Evolutionary conservation across 2,329 filamentous ascomycete species (phyloP).

Genomic region (Coniochaeta hoffmannii): DNA sequence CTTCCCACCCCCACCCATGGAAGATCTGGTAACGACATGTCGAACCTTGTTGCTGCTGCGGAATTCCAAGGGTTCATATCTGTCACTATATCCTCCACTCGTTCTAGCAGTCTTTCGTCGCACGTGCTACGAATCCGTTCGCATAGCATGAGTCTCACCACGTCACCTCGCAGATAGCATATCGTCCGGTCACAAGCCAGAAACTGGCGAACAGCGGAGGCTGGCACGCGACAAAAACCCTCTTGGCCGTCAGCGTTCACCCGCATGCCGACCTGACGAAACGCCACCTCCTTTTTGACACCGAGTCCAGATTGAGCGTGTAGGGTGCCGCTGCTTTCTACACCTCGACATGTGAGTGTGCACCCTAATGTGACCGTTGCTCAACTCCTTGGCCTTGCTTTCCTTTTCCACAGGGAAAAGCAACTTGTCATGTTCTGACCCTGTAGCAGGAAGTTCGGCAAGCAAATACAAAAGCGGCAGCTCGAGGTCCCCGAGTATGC

Average conservation of each 20-base stretch:
- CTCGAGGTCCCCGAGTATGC: constrained; percentile 99
- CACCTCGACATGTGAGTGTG: neutral
- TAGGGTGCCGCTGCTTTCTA: neutral
- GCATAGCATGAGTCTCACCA: neutral
- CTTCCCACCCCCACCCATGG: no score
- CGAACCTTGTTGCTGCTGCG: no score
- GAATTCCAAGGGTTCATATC: neutral
- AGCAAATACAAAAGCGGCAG: constrained; percentile 98
- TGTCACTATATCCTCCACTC: neutral
- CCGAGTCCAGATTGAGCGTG: neutral
- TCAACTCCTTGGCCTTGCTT: neutral
- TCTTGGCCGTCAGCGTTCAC: neutral
- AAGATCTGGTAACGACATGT: no score
- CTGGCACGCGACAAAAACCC: neutral
- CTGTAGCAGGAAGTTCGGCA: constrained; percentile 88
- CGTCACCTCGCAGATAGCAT: neutral
- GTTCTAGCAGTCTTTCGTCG: neutral
- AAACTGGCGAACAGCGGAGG: neutral
- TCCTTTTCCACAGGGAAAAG: neutral
- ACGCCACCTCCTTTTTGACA: neutral
- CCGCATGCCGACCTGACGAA: neutral
- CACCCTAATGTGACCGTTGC: neutral
- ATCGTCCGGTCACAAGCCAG: neutral
- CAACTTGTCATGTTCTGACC: neutral
- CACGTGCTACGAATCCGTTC: neutral